phyloP scores from a whole-genome alignment of 805 yeast species.

The Zygotorulaspora danielsina region DNA sequence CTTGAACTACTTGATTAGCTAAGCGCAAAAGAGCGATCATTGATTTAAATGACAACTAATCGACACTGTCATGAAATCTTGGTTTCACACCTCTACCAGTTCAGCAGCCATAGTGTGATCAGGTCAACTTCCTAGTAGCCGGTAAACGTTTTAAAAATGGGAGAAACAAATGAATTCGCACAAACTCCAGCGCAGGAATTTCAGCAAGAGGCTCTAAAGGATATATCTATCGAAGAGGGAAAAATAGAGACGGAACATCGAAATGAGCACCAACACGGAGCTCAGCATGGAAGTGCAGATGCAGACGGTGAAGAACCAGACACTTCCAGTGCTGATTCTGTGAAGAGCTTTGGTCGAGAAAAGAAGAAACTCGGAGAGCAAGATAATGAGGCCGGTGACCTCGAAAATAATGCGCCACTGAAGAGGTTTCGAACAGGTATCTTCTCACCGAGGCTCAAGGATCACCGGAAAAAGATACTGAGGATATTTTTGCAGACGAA shows the following conservation, averaged over 20 bases:
- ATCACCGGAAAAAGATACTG: conserved; percentile 13
- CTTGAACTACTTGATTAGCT: too few species aligned
- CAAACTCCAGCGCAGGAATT: background rate
- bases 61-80: too few species aligned
- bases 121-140: too few species aligned
- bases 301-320: background rate
- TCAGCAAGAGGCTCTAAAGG: background rate
- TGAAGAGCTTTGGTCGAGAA: background rate
- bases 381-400: background rate
- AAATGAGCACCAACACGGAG: background rate
- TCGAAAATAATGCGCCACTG: conserved; percentile 1
- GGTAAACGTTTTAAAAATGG: background rate
- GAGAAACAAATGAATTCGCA: background rate
- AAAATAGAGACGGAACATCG: background rate
- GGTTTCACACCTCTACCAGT: too few species aligned
- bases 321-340: background rate
- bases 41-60: too few species aligned
- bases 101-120: too few species aligned
- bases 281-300: background rate
- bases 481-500: conserved; percentile 14
- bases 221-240: background rate
- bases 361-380: background rate
- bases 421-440: conserved; percentile 16
- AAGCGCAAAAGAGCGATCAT: too few species aligned
- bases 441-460: conserved; percentile 18